Conservation (phyloP, 345 rosid species). For the Turritis glabra region DNA sequence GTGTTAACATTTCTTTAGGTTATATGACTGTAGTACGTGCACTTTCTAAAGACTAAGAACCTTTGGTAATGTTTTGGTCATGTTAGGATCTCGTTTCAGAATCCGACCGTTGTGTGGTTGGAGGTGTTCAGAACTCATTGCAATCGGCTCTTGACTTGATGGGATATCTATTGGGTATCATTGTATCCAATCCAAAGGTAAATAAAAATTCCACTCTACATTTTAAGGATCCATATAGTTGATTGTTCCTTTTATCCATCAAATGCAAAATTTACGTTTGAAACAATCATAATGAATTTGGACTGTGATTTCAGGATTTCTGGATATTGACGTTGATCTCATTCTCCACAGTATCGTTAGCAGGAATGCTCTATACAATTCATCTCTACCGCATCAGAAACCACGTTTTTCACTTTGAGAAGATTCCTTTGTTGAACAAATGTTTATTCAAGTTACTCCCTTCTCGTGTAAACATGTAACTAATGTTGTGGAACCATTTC, state of each 20-base stretch:
- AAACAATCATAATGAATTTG: neutral
- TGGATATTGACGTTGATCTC: conserved; percentile 79
- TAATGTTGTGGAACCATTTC: neutral
- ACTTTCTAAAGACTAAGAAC: neutral
- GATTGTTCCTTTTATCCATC: too few species aligned
- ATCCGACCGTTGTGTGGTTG: conserved; percentile 78
- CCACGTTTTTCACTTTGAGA: conserved; percentile 74
- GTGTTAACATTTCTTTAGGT: neutral
- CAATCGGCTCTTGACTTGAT: conserved; percentile 70
- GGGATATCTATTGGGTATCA: conserved; percentile 68
- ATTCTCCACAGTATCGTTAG: conserved; percentile 47
- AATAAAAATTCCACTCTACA: neutral
- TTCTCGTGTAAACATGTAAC: conserved; percentile 20
- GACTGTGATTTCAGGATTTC: conserved; percentile 57
- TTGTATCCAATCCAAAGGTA: conserved; percentile 77
- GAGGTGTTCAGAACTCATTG: conserved; percentile 92
- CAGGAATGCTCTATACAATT: conserved; percentile 58
- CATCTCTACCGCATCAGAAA: conserved; percentile 58
- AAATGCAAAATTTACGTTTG: too few species aligned
- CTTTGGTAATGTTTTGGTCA: conserved; percentile 4
- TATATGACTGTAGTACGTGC: neutral
- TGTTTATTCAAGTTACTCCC: conserved; percentile 19
- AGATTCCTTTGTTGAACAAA: conserved; percentile 35
- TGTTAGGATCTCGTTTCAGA: conserved; percentile 75
- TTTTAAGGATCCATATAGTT: too few species aligned